phyloP scores from a whole-genome alignment of 2,329 filamentous ascomycete genomes.

The Penicillium expansum region DNA sequence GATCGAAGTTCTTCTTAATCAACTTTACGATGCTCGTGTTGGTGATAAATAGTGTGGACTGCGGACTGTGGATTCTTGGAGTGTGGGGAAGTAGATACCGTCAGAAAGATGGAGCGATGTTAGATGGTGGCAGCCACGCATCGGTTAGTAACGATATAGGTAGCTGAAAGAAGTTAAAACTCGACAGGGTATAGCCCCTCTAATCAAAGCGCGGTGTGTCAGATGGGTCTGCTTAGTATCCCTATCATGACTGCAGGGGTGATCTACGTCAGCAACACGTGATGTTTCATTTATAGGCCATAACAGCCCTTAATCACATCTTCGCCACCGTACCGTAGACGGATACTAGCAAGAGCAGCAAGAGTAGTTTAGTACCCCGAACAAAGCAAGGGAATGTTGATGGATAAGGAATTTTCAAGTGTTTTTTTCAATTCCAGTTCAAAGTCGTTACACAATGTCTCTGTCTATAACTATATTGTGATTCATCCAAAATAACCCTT shows the following conservation, averaged over 20 bases:
- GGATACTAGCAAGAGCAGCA: neutral
- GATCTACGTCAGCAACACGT: constrained; percentile 9
- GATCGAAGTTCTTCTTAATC: neutral
- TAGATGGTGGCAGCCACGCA: neutral
- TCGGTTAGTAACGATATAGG: neutral
- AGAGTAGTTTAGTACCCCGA: too few species aligned
- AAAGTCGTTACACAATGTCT: constrained; percentile 7
- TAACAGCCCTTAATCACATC: neutral
- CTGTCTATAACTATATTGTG: constrained; percentile 10
- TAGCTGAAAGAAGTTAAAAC: neutral
- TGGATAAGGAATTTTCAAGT: neutral
- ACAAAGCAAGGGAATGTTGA: neutral
- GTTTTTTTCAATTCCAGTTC: constrained; percentile 3
- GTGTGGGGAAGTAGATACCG: neutral
- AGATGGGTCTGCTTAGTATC: neutral
- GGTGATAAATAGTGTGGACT: neutral
- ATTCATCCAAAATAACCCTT: constrained; percentile 2
- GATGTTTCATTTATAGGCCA: neutral
- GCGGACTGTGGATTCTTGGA: neutral
- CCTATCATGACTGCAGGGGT: neutral
- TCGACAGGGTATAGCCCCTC: neutral
- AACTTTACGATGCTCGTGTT: neutral
- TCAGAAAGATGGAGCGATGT: neutral
- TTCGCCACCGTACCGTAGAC: too few species aligned
- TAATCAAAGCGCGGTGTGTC: neutral